A percentile compares a stretch with the other conserved stretches of the same genome.
phyloP scores from a whole-genome alignment of 257 asterid genomes.

The Gynochthodes officinalis region DNA sequence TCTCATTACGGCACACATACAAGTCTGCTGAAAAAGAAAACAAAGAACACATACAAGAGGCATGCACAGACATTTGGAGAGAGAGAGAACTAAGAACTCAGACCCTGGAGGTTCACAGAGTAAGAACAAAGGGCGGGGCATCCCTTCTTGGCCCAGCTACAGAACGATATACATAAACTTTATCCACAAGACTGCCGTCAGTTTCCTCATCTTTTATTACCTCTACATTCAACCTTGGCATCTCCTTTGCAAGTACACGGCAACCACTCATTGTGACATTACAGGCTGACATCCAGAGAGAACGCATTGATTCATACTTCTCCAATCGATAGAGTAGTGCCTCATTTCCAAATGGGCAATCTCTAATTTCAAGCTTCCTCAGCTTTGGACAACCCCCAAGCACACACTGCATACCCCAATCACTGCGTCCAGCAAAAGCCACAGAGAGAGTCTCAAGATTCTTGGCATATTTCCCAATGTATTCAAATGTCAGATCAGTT shows the following conservation, averaged over 20 bases:
- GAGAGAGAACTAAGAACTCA: background rate
- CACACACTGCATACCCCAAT: slow-evolving; percentile 78
- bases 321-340: slow-evolving; percentile 60
- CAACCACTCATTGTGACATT: slow-evolving; percentile 63
- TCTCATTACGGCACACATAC: background rate
- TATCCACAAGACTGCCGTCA: slow-evolving; percentile 43
- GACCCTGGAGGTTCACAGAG: slow-evolving; percentile 43
- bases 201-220: slow-evolving; percentile 59
- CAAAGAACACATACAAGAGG: background rate
- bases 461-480: slow-evolving; percentile 70
- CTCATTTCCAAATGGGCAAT: slow-evolving; percentile 72
- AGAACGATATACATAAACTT: slow-evolving; percentile 67
- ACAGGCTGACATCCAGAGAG: slow-evolving; percentile 88
- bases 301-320: slow-evolving; percentile 72
- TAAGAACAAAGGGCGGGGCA: slow-evolving; percentile 75
- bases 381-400: slow-evolving; percentile 75
- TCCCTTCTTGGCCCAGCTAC: slow-evolving; percentile 82
- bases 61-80: background rate
- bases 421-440: slow-evolving; percentile 87
- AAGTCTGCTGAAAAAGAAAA: background rate
- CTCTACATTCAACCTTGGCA: slow-evolving; percentile 75
- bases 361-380: slow-evolving; percentile 87
- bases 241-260: slow-evolving; percentile 54
- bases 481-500: slow-evolving; percentile 74
- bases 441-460: slow-evolving; percentile 82